These are phyloP conservation scores for Gossypium lobatum DNA, from an alignment of 441 rosid genomes.

Conservation along the genomic window DNA sequence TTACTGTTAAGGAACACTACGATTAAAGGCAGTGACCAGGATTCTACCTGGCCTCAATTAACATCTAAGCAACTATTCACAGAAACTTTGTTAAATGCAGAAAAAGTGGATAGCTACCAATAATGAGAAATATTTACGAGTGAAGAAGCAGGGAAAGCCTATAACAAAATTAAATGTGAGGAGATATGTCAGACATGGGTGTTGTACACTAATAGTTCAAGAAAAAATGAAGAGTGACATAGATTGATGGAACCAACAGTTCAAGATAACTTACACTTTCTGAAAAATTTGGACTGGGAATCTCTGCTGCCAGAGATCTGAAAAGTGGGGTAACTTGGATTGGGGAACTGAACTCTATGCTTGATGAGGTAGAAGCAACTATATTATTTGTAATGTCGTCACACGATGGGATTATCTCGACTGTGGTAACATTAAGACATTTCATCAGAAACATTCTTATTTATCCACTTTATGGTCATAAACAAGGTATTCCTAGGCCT, in stretches of 20 bases:
- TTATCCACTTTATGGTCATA: constrained; percentile 6
- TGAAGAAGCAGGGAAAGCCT: neutral
- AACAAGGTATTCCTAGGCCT: neutral
- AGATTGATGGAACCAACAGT: neutral
- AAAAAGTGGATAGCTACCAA: neutral
- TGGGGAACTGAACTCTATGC: constrained; percentile 71
- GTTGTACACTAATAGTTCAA: neutral
- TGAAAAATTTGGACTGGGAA: constrained; percentile 97
- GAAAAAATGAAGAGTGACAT: neutral
- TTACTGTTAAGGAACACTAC: neutral
- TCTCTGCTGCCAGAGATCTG: constrained; percentile 92
- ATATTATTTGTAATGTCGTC: constrained; percentile 36
- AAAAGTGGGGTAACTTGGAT: constrained; percentile 85
- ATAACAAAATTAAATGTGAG: neutral
- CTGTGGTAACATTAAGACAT: constrained; percentile 25
- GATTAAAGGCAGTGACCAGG: neutral
- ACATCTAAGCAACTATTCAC: neutral
- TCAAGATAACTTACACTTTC: constrained; percentile 77
- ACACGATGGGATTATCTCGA: constrained; percentile 34
- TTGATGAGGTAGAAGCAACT: constrained; percentile 45
- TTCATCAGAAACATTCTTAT: constrained; percentile 13
- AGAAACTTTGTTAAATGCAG: neutral
- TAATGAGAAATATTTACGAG: neutral
- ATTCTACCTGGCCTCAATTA: neutral
- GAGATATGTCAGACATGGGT: neutral